phyloP scores from a whole-genome alignment of 2,329 filamentous ascomycete species.

The Hymenoscyphus albidus region DNA sequence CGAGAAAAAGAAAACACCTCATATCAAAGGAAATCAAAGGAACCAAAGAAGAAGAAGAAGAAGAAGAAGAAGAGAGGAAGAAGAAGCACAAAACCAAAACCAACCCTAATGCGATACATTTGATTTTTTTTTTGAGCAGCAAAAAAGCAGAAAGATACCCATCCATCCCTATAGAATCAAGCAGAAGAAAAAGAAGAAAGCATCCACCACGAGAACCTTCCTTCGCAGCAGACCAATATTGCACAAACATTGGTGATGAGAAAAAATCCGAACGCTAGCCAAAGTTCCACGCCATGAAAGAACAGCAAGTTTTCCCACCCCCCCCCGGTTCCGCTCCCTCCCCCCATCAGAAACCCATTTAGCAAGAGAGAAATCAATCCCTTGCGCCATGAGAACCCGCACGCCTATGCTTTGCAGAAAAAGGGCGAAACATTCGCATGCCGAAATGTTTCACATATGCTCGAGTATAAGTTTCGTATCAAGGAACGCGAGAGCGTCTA shows the following conservation, averaged over 20 bases:
- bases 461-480: background rate
- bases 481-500: slow-evolving; percentile 15
- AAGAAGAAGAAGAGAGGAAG: background rate
- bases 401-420: slow-evolving; percentile 1
- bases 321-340: background rate
- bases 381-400: slow-evolving; percentile 5
- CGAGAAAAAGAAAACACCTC: too few relatives aligned
- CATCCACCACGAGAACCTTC: background rate
- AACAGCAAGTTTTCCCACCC: background rate
- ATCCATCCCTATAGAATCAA: background rate
- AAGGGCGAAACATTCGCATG: background rate
- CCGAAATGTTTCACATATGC: slow-evolving; percentile 6
- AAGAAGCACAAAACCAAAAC: background rate
- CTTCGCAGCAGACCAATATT: background rate
- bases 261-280: background rate
- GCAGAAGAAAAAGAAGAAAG: background rate
- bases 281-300: background rate
- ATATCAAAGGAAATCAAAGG: too few relatives aligned
- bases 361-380: background rate
- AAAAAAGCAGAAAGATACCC: background rate
- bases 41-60: background rate
- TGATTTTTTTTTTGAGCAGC: background rate
- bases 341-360: background rate
- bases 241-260: background rate
- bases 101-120: background rate